These are phyloP conservation scores for Sarocladium kiliense DNA, from an alignment of 2,329 filamentous ascomycete species.

Conservation along the genomic window DNA sequence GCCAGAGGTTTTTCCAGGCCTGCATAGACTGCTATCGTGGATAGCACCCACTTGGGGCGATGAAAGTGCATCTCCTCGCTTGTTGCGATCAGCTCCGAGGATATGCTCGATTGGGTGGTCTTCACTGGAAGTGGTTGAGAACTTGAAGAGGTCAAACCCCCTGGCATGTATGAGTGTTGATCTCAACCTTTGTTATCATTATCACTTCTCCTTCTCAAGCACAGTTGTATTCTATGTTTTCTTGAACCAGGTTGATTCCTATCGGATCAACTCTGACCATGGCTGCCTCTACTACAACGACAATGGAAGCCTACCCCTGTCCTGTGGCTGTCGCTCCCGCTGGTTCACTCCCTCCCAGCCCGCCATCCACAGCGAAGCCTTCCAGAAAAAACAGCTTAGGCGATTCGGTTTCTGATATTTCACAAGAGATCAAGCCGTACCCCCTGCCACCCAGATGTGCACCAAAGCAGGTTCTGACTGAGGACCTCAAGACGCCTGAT, in stretches of 20 bases:
- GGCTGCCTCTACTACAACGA: conserved; percentile 16
- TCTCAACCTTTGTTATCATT: background rate
- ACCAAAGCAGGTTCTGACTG: conserved; percentile 58
- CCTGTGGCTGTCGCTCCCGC: conserved; percentile 11
- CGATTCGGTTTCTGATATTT: conserved; percentile 15
- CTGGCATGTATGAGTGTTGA: background rate
- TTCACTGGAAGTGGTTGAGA: background rate
- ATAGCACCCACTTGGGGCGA: background rate
- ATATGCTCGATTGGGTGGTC: conserved; percentile 7
- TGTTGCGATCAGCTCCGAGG: conserved; percentile 1
- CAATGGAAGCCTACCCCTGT: background rate
- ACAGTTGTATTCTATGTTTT: background rate
- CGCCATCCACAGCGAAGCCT: conserved; percentile 32
- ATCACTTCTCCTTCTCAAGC: background rate
- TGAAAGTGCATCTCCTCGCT: background rate
- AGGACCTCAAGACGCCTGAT: conserved; percentile 81
- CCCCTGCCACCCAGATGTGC: conserved; percentile 64
- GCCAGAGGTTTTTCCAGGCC: background rate
- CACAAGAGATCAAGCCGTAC: conserved; percentile 33
- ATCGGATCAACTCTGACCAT: conserved; percentile 10
- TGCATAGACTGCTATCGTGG: background rate
- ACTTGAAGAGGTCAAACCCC: conserved; percentile 2
- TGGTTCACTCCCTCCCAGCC: conserved; percentile 29
- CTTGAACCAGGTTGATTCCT: background rate
- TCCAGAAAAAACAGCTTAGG: conserved; percentile 28